phyloP scores from a whole-genome alignment of 139 green algal species.

The Volvox africanus region DNA sequence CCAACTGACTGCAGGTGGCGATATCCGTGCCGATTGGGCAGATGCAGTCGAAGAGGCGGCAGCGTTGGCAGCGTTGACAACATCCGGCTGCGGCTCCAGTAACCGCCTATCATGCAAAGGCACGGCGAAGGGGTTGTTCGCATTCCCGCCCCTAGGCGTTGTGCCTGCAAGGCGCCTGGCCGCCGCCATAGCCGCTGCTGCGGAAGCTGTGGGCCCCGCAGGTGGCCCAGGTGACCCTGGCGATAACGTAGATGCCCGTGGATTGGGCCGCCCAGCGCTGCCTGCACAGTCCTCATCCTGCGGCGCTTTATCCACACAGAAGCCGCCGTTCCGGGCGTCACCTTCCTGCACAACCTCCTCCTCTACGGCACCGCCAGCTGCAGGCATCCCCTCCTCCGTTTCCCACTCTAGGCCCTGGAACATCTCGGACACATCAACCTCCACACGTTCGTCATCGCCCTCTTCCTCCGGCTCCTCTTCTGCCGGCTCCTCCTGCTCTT shows the following conservation, averaged over 20 bases:
- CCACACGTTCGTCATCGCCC: neutral
- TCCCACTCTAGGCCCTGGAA: neutral
- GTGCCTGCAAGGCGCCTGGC: neutral
- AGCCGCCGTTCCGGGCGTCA: neutral
- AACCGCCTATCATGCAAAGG: neutral
- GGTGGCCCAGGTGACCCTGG: neutral
- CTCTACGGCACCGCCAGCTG: neutral
- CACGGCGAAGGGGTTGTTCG: slow-evolving; percentile 33
- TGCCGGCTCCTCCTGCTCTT: neutral
- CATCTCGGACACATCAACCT: neutral
- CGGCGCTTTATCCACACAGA: neutral
- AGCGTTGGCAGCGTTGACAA: neutral
- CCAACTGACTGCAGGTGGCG: too few species aligned
- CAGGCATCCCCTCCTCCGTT: neutral
- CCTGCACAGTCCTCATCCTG: neutral
- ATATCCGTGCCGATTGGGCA: too few species aligned
- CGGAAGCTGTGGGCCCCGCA: neutral
- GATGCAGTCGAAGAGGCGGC: neutral
- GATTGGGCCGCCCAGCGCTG: neutral
- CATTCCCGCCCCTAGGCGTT: neutral
- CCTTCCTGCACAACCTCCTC: neutral
- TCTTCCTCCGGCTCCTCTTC: neutral
- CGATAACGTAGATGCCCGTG: neutral
- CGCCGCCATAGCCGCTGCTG: neutral
- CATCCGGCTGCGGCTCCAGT: neutral